These are phyloP conservation scores for Aureobasidium melanogenum DNA, from an alignment of 2,329 filamentous ascomycete species.

Conservation along the genomic window DNA sequence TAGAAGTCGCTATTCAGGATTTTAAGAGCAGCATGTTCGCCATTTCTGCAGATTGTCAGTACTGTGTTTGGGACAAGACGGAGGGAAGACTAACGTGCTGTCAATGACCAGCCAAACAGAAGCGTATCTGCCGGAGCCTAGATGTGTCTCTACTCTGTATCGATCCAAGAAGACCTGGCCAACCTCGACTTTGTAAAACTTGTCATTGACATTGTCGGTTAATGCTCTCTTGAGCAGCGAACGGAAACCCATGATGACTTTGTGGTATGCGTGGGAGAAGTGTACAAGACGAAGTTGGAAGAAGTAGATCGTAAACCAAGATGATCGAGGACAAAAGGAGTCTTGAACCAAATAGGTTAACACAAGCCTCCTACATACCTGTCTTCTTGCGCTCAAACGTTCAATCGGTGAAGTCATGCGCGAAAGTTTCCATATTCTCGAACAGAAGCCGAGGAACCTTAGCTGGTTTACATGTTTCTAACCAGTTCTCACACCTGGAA, in stretches of 20 bases:
- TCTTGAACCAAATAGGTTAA: not conserved
- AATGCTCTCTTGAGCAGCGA: not conserved
- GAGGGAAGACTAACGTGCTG: constrained; percentile 11
- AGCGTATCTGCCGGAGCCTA: constrained; percentile 31
- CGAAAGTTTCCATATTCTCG: not conserved
- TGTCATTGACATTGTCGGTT: not conserved
- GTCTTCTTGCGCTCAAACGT: not conserved
- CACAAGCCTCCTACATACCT: not conserved
- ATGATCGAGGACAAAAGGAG: not conserved
- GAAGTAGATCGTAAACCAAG: not conserved
- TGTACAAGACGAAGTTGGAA: not conserved
- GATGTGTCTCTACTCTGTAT: constrained; percentile 30
- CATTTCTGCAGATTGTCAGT: not conserved
- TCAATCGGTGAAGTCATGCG: constrained; percentile 8
- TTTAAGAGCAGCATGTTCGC: constrained; percentile 9
- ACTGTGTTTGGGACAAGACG: too few species aligned
- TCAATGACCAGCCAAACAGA: constrained; percentile 30
- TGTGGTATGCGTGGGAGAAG: not conserved
- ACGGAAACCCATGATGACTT: not conserved
- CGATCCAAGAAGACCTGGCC: constrained; percentile 24
- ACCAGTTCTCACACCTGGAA: not conserved
- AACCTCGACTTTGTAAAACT: constrained; percentile 21
- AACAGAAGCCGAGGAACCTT: not conserved
- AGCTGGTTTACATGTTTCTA: not conserved
- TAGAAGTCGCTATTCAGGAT: constrained; percentile 14